Base-by-base conservation (phyloP, 345 rosid genomes). In the Acer saccharum region DNA sequence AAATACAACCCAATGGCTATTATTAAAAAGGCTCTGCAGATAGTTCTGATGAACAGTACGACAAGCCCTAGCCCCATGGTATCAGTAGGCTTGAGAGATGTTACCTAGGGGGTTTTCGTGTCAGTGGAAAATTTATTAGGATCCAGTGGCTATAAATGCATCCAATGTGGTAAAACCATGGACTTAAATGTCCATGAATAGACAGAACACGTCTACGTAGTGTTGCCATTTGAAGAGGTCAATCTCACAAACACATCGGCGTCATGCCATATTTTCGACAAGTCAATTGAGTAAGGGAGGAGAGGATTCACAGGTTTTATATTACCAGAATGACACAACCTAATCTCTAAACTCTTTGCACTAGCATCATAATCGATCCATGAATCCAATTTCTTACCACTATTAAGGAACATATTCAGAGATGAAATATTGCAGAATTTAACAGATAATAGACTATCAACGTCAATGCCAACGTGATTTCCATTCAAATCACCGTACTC, bases 351-450 rank as follows among this genome's bases (percentile, higher is more conserved):
- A 41, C 90, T 86, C 82, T 84, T 85, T 2, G 93, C 86, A 58
- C 89, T 65, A 0, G 93, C 92, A 60, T 80, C 82, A 75, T 92
- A 95, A 76, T 92, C 91, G 64, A 95, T 82, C 94, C 88, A 90
- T 75, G 89, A 84, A 71, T 80, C 87, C 82, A 92, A 41, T 74
- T 82, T 87, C 69, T 78, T 72, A 20, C 90, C 90, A 60, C 79
- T 73, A 65, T 85, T 87, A 77, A 84, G 79, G 3, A 72, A 73
- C 78, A 81, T 21, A 71, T 88, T 69, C 32, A 17, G 68, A 17
- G 84, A 75, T 35, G 89, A 88, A 77, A 86, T 55, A 74, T 88
- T 92, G 58, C 81, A 73, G 7, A 65, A 78, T 81, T 77, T 86
- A 32, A 78, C 84, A 1, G 91, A 84, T 20, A 73, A 86, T 72